These are phyloP conservation scores for Oropetium thomaeum DNA, from an alignment of 176 grass and related monocot species.

Conservation along the genomic window DNA sequence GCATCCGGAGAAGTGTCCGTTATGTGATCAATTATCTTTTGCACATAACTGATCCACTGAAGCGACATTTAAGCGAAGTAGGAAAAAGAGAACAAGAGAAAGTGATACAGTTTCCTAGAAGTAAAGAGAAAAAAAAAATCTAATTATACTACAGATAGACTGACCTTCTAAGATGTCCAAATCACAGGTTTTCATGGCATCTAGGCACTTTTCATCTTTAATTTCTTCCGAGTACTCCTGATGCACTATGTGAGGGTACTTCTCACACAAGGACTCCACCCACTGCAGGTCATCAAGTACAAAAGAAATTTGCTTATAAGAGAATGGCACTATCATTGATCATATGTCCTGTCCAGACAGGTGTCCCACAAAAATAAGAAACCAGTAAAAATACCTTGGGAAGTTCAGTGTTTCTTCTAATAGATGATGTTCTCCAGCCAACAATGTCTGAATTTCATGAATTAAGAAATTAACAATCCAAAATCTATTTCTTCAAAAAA, in stretches of 20 bases:
- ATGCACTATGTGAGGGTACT: slow-evolving; percentile 85
- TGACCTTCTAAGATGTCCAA: slow-evolving; percentile 78
- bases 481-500: no score
- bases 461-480: slow-evolving; percentile 37
- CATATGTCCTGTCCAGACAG: background rate
- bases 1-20: no score
- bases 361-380: background rate
- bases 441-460: slow-evolving; percentile 68
- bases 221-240: slow-evolving; percentile 62
- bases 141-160: background rate
- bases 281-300: slow-evolving; percentile 49
- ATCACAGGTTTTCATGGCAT: slow-evolving; percentile 38
- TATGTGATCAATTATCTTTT: no score
- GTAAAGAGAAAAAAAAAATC: slow-evolving; percentile 3
- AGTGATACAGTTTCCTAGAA: background rate
- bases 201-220: slow-evolving; percentile 39
- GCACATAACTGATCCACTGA: background rate
- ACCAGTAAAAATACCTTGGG: slow-evolving; percentile 55
- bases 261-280: slow-evolving; percentile 52
- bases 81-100: background rate
- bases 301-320: background rate
- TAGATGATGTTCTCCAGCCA: slow-evolving; percentile 98
- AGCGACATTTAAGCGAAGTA: background rate
- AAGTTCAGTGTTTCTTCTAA: slow-evolving; percentile 78
- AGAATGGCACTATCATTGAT: background rate